Base-by-base conservation (phyloP, 1,284 basidiomycete species). In the Volvariella volvacea region DNA sequence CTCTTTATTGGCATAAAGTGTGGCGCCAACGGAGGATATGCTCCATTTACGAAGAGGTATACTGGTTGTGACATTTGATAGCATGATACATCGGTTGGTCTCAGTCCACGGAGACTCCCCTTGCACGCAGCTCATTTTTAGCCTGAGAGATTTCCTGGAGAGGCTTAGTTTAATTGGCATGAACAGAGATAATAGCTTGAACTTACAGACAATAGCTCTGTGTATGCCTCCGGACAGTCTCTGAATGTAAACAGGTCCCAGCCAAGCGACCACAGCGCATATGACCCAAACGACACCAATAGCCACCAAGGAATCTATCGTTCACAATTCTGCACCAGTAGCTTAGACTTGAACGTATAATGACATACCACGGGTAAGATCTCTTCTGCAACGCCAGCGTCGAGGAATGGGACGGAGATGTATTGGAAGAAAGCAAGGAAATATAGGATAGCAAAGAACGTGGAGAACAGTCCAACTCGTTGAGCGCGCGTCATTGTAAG, bases 211-310 rank as follows among this genome's bases (percentile, higher is more conserved):
- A 88, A 65, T 28, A 88, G 62, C 54, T 82, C 80, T 19, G 75
- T 67, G 53, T 88, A 84, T n/a, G 86, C 85, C 49, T 87, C 83
- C 31, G 83, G 81, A 55, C 82, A 85, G 52, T 88, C 85, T 55
- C 76, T 66, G 56, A 88, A 83, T 4, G 78, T 80, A 46, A 80
- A 71, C 34, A 89, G 56, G 1, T 84, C 85, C 71, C 78, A 77
- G 8, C 86, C 86, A 25, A 89, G 71, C 1, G 79, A 82, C 59
- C 74, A 75, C 15, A 88, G 72, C 3, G 82, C 84, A 57, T 86
- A 88, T 1, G 84, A 75, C 7, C 86, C 85, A 49, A 87, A 86
- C 1, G 80, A 65, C 2, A 88, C 82, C 17, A 88, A 70, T 16
- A 86, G 57, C 83, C 83, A 88, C 80, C 82, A 89, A 2, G 84